Evolutionary conservation across 2,329 filamentous ascomycete genomes (phyloP).

Genomic region (Diaporthe sp.): DNA sequence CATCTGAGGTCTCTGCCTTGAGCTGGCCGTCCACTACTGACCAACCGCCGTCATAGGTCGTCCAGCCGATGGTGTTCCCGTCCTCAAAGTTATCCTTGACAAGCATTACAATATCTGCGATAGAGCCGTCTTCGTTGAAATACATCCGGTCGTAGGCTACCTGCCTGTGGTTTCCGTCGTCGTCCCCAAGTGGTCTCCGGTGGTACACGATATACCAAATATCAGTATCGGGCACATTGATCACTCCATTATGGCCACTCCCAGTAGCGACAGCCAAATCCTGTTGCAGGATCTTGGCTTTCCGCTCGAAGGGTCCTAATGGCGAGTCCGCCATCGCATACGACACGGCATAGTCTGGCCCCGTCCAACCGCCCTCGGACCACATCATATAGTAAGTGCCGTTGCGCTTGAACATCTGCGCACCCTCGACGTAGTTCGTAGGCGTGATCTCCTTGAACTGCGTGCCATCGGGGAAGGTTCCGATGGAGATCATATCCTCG

Average conservation of each 20-base stretch:
- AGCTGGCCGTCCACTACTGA: constrained; percentile 46
- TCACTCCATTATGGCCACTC: constrained; percentile 57
- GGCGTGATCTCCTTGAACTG: constrained; percentile 60
- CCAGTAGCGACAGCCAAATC: constrained; percentile 50
- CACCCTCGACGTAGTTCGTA: constrained; percentile 57
- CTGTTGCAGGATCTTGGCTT: constrained; percentile 53
- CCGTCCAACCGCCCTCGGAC: constrained; percentile 60
- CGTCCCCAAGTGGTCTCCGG: constrained; percentile 58
- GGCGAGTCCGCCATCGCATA: constrained; percentile 56
- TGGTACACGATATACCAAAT: constrained; percentile 62
- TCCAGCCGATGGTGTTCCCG: constrained; percentile 54
- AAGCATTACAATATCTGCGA: constrained; percentile 57
- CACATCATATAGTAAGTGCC: constrained; percentile 59
- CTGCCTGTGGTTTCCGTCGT: constrained; percentile 59
- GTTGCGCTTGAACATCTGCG: constrained; percentile 57
- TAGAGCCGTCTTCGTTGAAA: constrained; percentile 58
- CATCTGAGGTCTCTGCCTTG: constrained; percentile 38
- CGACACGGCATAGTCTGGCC: constrained; percentile 59
- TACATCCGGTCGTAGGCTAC: constrained; percentile 62
- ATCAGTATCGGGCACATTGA: constrained; percentile 52
- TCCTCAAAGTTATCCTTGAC: constrained; percentile 58
- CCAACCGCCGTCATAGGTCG: constrained; percentile 45
- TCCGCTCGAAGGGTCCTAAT: constrained; percentile 55
- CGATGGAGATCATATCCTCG: constrained; percentile 57
- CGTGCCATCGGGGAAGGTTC: constrained; percentile 55